Base-by-base conservation (phyloP, 2,329 filamentous ascomycete species). In the Paracoccidioides lutzii region DNA sequence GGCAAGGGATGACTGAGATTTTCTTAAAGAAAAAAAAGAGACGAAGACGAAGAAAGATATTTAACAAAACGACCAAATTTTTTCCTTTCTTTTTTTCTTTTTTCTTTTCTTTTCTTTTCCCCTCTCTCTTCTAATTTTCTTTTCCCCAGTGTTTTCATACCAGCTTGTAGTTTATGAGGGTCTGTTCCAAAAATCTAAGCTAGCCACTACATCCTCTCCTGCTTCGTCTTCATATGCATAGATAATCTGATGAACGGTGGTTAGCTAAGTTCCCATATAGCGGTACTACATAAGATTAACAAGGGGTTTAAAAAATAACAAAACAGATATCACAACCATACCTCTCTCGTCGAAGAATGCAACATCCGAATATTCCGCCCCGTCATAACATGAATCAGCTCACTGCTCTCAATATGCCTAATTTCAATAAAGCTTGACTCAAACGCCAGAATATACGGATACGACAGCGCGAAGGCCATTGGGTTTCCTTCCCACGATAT, bases 361-460 rank as follows among this genome's bases (percentile, higher is more conserved):
- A 98, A 78, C 90, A 97, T 96, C 66, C 93, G 83, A 65, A 96
- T 94, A 67, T 95, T 96, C 79, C 89, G 94, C 66, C 90, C 90
- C 57, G 90, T 94, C 69, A 97, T 87, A 64, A 98, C 95, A 69
- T 96, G 90, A 60, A 97, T 90, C 68, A 86, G 69, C 58, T 89
- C 88, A 61, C 90, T 89, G 53, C 85, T 95, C 71, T 98, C 93
- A 69, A 96, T 91, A 68, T 95, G 88, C 61, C 93, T 81, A 64
- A 98, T 87, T 74, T 98, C 93, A 63, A 98, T 94, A 67, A 98
- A 98, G 67, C 93, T 95, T 41, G 90, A 84, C 73, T 98, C 93
- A 69, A 98, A 98, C 0, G 91, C 93, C 65, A 98, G 76, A 60
- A 98, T 96, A 79, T 94, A 98, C 50, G 93, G 93, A 66, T 94